These are phyloP conservation scores for Neospora caninum DNA, from an alignment of 169 alveolate genomes.

Conservation along the genomic window DNA sequence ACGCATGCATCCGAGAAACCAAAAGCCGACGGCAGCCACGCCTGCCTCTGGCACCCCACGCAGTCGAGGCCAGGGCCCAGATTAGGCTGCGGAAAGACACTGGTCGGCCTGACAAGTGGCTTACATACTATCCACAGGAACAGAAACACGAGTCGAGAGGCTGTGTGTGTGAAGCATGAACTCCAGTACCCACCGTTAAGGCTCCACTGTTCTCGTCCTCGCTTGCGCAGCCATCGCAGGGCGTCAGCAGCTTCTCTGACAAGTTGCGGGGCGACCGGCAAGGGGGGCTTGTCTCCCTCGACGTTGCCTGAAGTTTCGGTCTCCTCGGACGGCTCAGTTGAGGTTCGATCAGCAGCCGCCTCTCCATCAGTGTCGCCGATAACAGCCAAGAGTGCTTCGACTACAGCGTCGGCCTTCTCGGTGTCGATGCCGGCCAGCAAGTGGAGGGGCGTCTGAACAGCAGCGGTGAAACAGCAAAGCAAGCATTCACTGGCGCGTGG, in stretches of 20 bases:
- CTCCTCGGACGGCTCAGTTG: background rate
- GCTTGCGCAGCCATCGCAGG: background rate
- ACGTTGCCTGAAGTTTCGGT: background rate
- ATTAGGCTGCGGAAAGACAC: too few species aligned
- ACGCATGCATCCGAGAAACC: too few species aligned
- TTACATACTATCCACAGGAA: too few species aligned
- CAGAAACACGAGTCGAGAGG: too few species aligned
- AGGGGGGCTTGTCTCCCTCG: background rate
- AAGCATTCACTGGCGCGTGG: too few species aligned
- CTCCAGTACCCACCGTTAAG: background rate
- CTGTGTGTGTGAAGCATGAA: too few species aligned
- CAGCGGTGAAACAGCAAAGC: background rate
- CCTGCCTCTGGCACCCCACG: too few species aligned
- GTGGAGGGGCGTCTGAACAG: background rate
- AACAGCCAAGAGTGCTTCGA: background rate
- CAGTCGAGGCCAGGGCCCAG: too few species aligned
- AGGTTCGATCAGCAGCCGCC: background rate
- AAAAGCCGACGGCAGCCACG: too few species aligned
- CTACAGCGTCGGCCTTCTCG: background rate
- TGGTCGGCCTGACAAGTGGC: too few species aligned
- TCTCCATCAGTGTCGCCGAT: background rate
- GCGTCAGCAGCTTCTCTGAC: conserved; percentile 3
- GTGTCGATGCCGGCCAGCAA: background rate
- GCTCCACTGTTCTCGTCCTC: background rate
- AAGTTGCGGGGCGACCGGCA: background rate